Evolutionary conservation across 306 rosid species (phyloP), one percentile per base, ranked within the genome.

Genomic region (Glycine soja): DNA sequence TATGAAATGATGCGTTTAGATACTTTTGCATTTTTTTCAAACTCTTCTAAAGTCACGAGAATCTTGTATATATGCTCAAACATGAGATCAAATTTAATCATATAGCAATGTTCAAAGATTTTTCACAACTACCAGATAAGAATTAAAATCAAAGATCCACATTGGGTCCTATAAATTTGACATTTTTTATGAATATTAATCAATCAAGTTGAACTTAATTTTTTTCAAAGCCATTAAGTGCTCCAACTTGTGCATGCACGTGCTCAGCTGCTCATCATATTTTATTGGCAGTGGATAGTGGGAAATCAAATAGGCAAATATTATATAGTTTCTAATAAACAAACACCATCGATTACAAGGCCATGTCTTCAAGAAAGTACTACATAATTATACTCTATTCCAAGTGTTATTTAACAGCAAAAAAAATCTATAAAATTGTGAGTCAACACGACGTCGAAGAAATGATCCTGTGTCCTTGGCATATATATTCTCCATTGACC

Each of bases 161-260:
- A 10, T 54, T 42, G 3, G 8, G 47, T 73, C 51, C 64, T 53
- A 9, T 54, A 15, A 54, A 36, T 9, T 54, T 36, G 34, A 53
- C 18, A 11, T 18, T 13, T 74, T 54, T 38, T 16, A 38, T 56
- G 67, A 74, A 59, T 57, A 18, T 74, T 19, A 43, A 42, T 40
- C 56, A 74, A 24, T 11, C 56, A 74, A 74, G 57, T 74, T 57
- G 69, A 38, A 40, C 18, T 72, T 24, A 24, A 24, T 24, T 24
- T 24, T 24, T 24, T 1, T 24, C 30, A 24, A 24, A 24, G 30
- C 30, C 30, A 24, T 24, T 66, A 42, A 57, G 14, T 42, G 9
- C 14, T 42, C 7, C 79, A 57, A 16, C 70, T 10, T 43, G 43
- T 43, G 51, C 8, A 13, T 42, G 62, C 79, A 58, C 70, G 45